Percentiles rank a stretch among this genome's conserved stretches.
Evolutionary conservation across 306 rosid species (phyloP).

Genomic region (Psophocarpus tetragonolobus): DNA sequence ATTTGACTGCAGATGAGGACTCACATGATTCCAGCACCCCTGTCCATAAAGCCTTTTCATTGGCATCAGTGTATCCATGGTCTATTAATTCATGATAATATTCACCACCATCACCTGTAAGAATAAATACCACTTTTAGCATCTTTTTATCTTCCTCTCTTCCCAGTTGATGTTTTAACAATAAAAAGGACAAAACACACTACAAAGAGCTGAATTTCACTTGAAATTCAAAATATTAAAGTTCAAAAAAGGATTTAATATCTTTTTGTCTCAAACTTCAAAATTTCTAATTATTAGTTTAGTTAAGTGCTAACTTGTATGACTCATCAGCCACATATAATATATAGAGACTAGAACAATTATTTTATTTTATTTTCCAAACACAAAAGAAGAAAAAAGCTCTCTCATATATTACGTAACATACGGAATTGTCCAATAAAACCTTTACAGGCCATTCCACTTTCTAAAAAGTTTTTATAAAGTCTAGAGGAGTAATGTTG

Average conservation of each 20-base stretch:
- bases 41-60: slow-evolving; percentile 59
- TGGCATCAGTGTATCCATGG: slow-evolving; percentile 42
- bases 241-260: not conserved
- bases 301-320: slow-evolving; percentile 4
- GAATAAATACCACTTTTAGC: slow-evolving; percentile 35
- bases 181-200: slow-evolving; percentile 21
- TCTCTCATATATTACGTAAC: not conserved
- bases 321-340: not conserved
- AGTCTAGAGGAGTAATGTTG: not conserved
- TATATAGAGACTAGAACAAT: not conserved
- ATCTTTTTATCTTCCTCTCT: slow-evolving; percentile 30
- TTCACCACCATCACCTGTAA: slow-evolving; percentile 44
- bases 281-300: not conserved
- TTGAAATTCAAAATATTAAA: slow-evolving; percentile 20
- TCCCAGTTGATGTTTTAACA: slow-evolving; percentile 16
- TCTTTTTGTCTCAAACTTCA: slow-evolving; percentile 11
- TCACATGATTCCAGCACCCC: slow-evolving; percentile 52
- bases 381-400: not conserved
- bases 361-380: slow-evolving; percentile 3
- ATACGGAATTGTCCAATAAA: not conserved
- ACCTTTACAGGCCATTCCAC: not conserved
- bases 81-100: slow-evolving; percentile 41
- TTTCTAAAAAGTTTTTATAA: not conserved
- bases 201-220: slow-evolving; percentile 7
- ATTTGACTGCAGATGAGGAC: slow-evolving; percentile 37